Evolutionary conservation across 805 yeast genomes (phyloP).

Genomic region (Vanderwaltozyma yarrowii): DNA sequence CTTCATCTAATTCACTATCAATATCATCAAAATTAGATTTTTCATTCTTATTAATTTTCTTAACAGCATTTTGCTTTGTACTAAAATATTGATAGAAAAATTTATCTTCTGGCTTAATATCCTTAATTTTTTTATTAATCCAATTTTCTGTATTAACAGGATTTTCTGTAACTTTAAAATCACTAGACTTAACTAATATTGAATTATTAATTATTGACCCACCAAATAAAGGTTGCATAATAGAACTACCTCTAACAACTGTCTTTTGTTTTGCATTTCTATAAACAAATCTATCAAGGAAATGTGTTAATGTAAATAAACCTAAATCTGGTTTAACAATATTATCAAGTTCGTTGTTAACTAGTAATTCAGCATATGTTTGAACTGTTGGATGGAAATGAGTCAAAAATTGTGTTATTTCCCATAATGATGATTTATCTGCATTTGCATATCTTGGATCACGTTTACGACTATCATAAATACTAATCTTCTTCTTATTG

Average conservation of each 20-base stretch:
- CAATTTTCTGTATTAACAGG: slow-evolving; percentile 86
- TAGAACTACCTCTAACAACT: slow-evolving; percentile 71
- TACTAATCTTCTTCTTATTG: slow-evolving; percentile 11
- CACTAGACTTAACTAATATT: slow-evolving; percentile 57
- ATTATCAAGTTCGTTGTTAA: slow-evolving; percentile 38
- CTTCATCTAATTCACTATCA: slow-evolving; percentile 46
- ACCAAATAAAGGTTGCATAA: slow-evolving; percentile 97
- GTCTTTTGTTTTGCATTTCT: slow-evolving; percentile 79
- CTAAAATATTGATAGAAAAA: slow-evolving; percentile 83
- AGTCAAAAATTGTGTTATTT: slow-evolving; percentile 54
- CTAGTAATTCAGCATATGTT: slow-evolving; percentile 59
- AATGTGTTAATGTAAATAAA: slow-evolving; percentile 75
- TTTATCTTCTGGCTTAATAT: slow-evolving; percentile 75
- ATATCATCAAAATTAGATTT: slow-evolving; percentile 28
- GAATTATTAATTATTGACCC: slow-evolving; percentile 50
- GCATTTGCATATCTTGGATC: slow-evolving; percentile 94
- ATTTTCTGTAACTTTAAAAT: slow-evolving; percentile 31
- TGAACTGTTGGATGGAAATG: slow-evolving; percentile 93
- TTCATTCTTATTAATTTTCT: slow-evolving; percentile 24
- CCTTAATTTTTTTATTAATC: slow-evolving; percentile 51
- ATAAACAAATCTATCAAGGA: slow-evolving; percentile 92
- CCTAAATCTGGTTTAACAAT: slow-evolving; percentile 81
- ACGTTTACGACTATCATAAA: slow-evolving; percentile 77
- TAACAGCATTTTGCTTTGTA: slow-evolving; percentile 38
- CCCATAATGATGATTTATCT: slow-evolving; percentile 77